Percentiles rank a stretch among this genome's conserved stretches.
Evolutionary conservation across 768 basidiomycete species (phyloP).

Genomic region (Cystobasidium onofrii): DNA sequence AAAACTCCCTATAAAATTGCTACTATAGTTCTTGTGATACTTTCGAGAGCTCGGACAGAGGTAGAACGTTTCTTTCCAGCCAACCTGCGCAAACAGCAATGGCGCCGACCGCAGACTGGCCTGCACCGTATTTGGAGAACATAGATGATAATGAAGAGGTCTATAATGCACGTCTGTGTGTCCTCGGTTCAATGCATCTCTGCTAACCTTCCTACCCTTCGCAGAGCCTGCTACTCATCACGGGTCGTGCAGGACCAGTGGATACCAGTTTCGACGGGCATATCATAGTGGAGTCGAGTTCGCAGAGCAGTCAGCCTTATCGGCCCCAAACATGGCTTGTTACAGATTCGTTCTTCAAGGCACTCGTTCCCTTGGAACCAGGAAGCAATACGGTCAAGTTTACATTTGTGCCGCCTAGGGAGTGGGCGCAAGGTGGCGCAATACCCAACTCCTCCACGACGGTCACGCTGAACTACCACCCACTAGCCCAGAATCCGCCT

Average conservation of each 20-base stretch:
- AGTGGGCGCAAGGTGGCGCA: neutral
- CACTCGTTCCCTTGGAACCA: slow-evolving; percentile 19
- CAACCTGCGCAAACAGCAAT: neutral
- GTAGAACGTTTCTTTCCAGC: neutral
- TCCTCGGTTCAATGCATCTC: too few species aligned
- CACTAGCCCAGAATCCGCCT: slow-evolving; percentile 20
- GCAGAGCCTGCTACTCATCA: slow-evolving; percentile 14
- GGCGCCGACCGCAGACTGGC: slow-evolving; percentile 27
- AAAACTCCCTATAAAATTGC: too few species aligned
- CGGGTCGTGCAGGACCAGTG: slow-evolving; percentile 24
- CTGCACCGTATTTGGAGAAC: slow-evolving; percentile 20
- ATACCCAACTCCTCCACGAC: neutral
- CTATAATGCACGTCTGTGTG: neutral
- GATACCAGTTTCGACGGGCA: slow-evolving; percentile 16
- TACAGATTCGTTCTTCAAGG: slow-evolving; percentile 23
- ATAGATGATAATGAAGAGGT: slow-evolving; percentile 23
- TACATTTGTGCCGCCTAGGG: neutral
- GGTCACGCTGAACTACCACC: neutral
- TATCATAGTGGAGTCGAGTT: neutral
- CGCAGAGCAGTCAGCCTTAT: neutral
- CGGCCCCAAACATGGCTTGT: slow-evolving; percentile 18
- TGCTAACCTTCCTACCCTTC: neutral
- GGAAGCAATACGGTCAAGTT: slow-evolving; percentile 12
- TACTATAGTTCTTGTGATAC: too few species aligned
- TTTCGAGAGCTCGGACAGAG: too few species aligned